Conservation (phyloP, 441 rosid species). For the Populus tomentosa region DNA sequence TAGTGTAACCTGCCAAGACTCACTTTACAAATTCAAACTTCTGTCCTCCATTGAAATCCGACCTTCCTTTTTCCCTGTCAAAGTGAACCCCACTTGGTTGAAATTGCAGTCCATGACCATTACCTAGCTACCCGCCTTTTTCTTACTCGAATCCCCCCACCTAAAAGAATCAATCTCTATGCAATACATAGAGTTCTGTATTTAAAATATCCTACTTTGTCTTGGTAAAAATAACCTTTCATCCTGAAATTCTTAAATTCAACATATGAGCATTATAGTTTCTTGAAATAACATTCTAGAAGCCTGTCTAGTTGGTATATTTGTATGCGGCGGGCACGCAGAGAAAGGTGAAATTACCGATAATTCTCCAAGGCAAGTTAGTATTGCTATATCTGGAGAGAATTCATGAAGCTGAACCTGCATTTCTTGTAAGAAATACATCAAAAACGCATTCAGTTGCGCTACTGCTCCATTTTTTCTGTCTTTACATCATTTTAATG, state of each 20-base stretch:
- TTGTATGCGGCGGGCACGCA: background rate
- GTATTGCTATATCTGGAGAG: background rate
- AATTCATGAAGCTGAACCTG: background rate
- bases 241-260: constrained; percentile 3
- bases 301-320: background rate
- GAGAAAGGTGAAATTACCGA: background rate
- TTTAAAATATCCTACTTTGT: constrained; percentile 7
- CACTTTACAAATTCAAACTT: constrained; percentile 8
- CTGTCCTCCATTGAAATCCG: constrained; percentile 7
- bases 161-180: constrained; percentile 25
- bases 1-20: constrained; percentile 11
- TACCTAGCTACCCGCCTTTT: constrained; percentile 16
- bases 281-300: background rate
- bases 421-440: background rate
- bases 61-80: constrained; percentile 16
- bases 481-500: background rate
- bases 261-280: constrained; percentile 6
- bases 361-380: background rate
- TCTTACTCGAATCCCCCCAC: constrained; percentile 4
- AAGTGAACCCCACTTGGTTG: constrained; percentile 39
- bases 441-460: background rate
- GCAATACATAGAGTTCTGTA: constrained; percentile 15
- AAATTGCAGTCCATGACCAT: constrained; percentile 23
- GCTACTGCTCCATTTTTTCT: no score
- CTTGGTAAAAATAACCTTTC: constrained; percentile 1